Evolutionary conservation across 306 rosid species (phyloP).

Genomic region (Casuarina cunninghamiana): DNA sequence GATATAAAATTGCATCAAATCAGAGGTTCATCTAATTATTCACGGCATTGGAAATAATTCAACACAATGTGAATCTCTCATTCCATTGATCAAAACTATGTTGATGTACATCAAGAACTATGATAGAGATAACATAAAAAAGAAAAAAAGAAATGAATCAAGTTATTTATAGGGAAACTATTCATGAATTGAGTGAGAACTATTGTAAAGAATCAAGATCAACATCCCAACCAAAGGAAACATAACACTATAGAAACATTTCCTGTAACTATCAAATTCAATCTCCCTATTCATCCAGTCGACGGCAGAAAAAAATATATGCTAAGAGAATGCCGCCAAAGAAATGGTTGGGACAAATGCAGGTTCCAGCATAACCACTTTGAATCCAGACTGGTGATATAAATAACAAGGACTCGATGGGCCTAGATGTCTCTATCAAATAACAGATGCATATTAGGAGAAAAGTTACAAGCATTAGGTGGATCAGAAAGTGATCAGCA

Average conservation of each 20-base stretch:
- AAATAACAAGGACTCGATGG: not conserved
- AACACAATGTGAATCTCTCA: not conserved
- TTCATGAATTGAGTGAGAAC: not conserved
- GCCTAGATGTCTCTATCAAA: not conserved
- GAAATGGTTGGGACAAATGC: not conserved
- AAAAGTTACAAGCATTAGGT: not conserved
- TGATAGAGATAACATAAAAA: not conserved
- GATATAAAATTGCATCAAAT: slow-evolving; percentile 28
- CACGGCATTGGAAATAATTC: not conserved
- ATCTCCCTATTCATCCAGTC: not conserved
- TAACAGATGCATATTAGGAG: not conserved
- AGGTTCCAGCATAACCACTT: not conserved
- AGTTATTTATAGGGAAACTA: not conserved
- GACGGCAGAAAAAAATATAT: not conserved
- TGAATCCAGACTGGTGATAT: not conserved
- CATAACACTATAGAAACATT: not conserved
- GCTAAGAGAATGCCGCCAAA: not conserved
- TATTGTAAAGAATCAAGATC: not conserved
- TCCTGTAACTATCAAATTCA: not conserved
- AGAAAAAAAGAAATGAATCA: not conserved
- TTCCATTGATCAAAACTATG: not conserved
- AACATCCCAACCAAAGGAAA: not conserved
- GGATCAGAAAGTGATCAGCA: not conserved
- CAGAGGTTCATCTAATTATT: not conserved
- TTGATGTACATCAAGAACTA: not conserved